Evolutionary conservation across 371 early-diverging fungal species (phyloP), one percentile per base, ranked within the genome.

Genomic region (Syncephalastrum contaminatum): DNA sequence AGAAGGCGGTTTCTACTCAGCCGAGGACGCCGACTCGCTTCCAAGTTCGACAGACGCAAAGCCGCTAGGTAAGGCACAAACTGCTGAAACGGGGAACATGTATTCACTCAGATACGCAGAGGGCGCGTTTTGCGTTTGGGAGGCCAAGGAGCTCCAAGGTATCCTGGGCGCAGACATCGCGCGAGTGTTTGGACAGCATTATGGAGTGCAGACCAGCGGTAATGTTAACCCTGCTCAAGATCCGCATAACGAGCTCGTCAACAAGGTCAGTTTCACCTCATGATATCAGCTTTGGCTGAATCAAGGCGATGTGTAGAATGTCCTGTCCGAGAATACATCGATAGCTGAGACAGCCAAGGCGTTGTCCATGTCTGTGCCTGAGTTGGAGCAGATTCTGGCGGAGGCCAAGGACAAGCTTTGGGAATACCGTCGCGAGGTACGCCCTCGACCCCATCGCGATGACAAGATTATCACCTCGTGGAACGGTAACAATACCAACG

Each of bases 61-160:
- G 43, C 78, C 82, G 54, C 49, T 67, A 7, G 82, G 82, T 78
- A 59, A 43, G 56, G 39, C 22, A 2, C 4, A 7, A 14, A 18
- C 8, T 5, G 10, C 10, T 10, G 15, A 0, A 43, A 43, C 0
- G 13, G 24, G 2, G 39, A 16, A 19, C 19, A 24, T 41, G 2
- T 27, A 13, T 14, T 47, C 30, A 14, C 12, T n/a, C 13, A 0
- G 0, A 16, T 40, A 15, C 12, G 4, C 42, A 62, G 88, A 88
- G 73, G 88, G 88, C 4, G 88, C 88, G 4, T 88, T 88, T 60
- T 79, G 73, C 41, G 86, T 85, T 0, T 88, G 88, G 88, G 77
- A 80, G 54, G 39, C 47, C 7, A 52, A 59, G 13, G 86, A 86
- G 56, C 25, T 88, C 5, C 49, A 71, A 14, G 41, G 52, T 4